Evolutionary conservation across 257 asterid genomes (phyloP), one percentile per base, ranked within the genome.

Genomic region (Hygrophila difformis): DNA sequence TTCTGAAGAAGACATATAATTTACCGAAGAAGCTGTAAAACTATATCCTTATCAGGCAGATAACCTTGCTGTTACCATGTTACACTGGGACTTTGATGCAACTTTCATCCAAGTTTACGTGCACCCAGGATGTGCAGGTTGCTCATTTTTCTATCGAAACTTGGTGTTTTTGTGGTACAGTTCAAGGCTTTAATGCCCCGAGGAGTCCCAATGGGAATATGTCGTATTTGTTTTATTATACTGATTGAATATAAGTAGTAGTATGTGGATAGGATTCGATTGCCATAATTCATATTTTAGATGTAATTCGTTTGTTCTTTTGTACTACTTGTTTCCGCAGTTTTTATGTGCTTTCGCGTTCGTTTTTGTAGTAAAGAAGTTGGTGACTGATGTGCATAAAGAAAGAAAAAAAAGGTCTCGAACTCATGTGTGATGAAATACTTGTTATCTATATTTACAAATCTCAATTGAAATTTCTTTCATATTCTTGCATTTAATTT

Each of bases 1-100:
- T 91, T 75, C 94, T 91, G 10, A 91, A 78, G 74, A 91, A 76
- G 75, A 77, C 94, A 10, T 86, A 86, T 39, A 91, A 86, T 61
- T 68, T 91, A 44, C 99, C 99, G 3, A 91, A 80, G 79, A 86
- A 80, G 51, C 71, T 77, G 40, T 78, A 60, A 50, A 6, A 33
- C 37, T 33, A 12, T 10, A 9, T 2, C n/a, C n/a, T n/a, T n/a
- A n/a, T n/a, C n/a, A n/a, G n/a, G n/a, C n/a, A n/a, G n/a, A n/a
- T n/a, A n/a, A n/a, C n/a, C n/a, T n/a, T n/a, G n/a, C n/a, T n/a
- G n/a, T n/a, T n/a, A n/a, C n/a, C n/a, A n/a, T 24, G 29, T 24
- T 24, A 24, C 29, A 2, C 29, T 24, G 29, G 5, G 29, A 3
- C 29, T 7, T 3, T 24, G 7, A 7, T 24, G 29, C 7, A 7